Conservation (phyloP, 257 asterid species). For the Jacaranda mimosifolia region DNA sequence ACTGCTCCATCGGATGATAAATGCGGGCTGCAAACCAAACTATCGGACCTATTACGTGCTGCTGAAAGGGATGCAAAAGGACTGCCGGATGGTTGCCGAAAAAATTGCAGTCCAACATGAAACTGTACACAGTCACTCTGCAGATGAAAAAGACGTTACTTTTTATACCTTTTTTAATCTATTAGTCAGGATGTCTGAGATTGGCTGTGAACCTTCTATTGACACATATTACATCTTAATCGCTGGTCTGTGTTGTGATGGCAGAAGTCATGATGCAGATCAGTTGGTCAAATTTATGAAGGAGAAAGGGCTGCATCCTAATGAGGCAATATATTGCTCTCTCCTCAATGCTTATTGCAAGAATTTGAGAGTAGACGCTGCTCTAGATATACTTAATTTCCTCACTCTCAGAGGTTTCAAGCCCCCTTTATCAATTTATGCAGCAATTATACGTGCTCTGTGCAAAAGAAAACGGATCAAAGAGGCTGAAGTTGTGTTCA, state of each 20-base stretch:
- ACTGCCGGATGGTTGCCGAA: conserved; percentile 48
- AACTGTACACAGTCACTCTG: conserved; percentile 34
- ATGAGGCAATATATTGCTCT: conserved; percentile 67
- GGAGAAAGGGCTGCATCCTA: conserved; percentile 75
- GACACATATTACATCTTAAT: conserved; percentile 66
- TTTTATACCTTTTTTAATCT: conserved; percentile 55
- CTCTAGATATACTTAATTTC: conserved; percentile 62
- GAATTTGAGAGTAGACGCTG: conserved; percentile 63
- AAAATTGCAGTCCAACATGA: conserved; percentile 51
- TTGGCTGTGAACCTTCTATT: conserved; percentile 65
- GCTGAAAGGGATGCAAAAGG: conserved; percentile 79
- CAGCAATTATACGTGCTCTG: conserved; percentile 61
- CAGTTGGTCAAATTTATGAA: conserved; percentile 69
- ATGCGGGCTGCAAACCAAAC: conserved; percentile 75
- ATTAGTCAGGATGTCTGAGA: conserved; percentile 70
- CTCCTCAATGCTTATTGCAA: conserved; percentile 77
- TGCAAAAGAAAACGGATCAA: conserved; percentile 52
- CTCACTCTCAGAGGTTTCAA: conserved; percentile 52
- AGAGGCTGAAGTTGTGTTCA: conserved; percentile 77
- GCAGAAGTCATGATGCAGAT: conserved; percentile 77
- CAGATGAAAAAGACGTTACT: conserved; percentile 51
- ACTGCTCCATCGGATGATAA: conserved; percentile 67
- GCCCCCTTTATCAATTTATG: conserved; percentile 66
- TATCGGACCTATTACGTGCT: conserved; percentile 68
- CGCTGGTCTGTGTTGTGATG: conserved; percentile 67